Evolutionary conservation across 2,329 filamentous ascomycete species (phyloP), one percentile per base, ranked within the genome.

Genomic region (Aspergillus sp.): DNA sequence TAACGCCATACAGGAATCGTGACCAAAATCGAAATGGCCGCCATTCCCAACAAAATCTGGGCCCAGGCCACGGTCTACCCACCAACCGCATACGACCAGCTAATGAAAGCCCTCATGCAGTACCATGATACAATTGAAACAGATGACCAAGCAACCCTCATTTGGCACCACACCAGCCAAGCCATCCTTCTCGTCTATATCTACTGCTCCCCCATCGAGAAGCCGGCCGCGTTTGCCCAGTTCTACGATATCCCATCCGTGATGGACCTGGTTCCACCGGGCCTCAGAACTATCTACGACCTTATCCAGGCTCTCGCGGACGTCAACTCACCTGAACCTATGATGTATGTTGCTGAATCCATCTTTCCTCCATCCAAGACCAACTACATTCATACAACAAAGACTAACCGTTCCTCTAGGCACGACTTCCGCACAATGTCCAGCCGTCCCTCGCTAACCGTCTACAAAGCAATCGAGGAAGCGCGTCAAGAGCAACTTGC

Each of bases 11-110:
- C 44, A 47, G 63, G 63, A 3, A 57, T 64, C 21, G 58, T 65
- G 8, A 64, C 60, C 3, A 60, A 58, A 33, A 51, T 64, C 3
- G 56, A 55, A 6, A 64, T 64, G 62, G 19, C 37, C n/a, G 59
- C 63, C 3, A 40, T 64, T 17, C 37, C 59, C 23, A 64, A 62
- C 37, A 44, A 54, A 27, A 46, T 63, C 21, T 64, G 61, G 61
- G 50, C 61, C 40, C 59, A 62, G 39, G 54, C 44, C 35, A 19
- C 48, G 4, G 21, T 62, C 51, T 62, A 62, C 25, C 27, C 51
- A 11, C 35, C 44, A 31, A 48, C 54, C 11, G 49, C 50, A 21
- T 49, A 43, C 43, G 21, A 17, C 21, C 49, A 53, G 15, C 40
- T 61, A 40, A 37, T 56, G 40, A 53, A 51, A 17, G 59, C 59